Base-by-base conservation (phyloP, 2,329 filamentous ascomycete species). In the Cladophialophora psammophila region DNA sequence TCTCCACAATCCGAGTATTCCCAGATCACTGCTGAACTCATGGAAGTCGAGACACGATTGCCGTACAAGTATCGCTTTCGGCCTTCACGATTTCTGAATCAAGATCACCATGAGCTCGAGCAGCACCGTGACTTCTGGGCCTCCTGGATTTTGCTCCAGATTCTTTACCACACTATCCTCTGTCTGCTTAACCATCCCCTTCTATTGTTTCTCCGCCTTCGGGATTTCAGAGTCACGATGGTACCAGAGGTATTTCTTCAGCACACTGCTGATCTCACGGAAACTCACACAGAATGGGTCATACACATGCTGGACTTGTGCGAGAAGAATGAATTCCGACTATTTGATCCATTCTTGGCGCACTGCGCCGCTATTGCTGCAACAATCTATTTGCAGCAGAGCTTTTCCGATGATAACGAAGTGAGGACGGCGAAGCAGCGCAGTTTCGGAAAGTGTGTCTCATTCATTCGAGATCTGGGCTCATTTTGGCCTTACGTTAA, bases 121-220 rank as follows among this genome's bases (percentile, higher is more conserved):
- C 72, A 75, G 0, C 78, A 81, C 59, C 77, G 84, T 20, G 79
- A 82, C 54, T 86, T 85, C 66, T 86, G 84, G 84, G 82, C 81
- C 0, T 83, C 84, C 0, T 86, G 82, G 80, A 77, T 86, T 8
- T 78, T 85, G 61, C 79, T 83, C 35, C 84, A 86, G 66, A 82
- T 85, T 65, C 74, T 86, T 13, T 85, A 86, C 67, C 82, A 85
- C 62, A 82, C 83, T 0, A 85, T 84, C 48, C 78, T 85, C 0
- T 85, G 83, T 66, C 78, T 86, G 0, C 76, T 86, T 8, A 86
- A 86, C 60, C 84, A 86, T 65, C 84, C 84, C 0, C 79, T 86
- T n/a, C 74, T 86, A 1, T 73, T 86, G 3, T 85, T 84, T 0
- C 76, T 86, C 42, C 78, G 83, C n/a, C 76, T 86, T 3, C 79